Evolutionary conservation across 768 basidiomycete genomes (phyloP).

Genomic region (Guyanaporus albipodus): DNA sequence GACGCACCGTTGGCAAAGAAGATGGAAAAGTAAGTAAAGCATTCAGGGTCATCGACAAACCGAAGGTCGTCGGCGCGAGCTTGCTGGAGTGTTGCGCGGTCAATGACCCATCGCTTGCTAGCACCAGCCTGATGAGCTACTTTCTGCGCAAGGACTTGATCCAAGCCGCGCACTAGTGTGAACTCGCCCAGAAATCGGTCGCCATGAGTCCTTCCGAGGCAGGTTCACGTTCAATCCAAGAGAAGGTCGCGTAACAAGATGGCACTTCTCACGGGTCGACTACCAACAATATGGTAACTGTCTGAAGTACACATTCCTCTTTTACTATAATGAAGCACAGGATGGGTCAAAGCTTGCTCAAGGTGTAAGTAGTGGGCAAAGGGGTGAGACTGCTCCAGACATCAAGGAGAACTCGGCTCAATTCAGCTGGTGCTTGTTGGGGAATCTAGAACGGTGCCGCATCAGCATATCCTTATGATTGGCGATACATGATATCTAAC

Average conservation of each 20-base stretch:
- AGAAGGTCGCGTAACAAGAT: background rate
- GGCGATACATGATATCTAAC: no score
- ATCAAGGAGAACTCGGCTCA: conserved; percentile 26
- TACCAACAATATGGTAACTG: no score
- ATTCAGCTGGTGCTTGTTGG: conserved; percentile 24
- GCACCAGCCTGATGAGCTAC: conserved; percentile 15
- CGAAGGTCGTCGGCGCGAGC: conserved; percentile 76
- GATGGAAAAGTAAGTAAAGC: conserved; percentile 77
- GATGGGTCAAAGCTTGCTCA: conserved; percentile 16
- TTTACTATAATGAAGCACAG: background rate
- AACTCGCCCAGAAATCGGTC: conserved; percentile 89
- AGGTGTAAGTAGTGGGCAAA: background rate
- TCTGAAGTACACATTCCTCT: background rate
- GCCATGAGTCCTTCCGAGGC: conserved; percentile 48
- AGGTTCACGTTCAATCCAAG: background rate
- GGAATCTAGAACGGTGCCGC: no score
- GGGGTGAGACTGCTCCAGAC: conserved; percentile 14
- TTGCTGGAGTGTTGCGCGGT: conserved; percentile 66
- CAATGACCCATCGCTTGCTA: conserved; percentile 91
- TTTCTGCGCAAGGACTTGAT: conserved; percentile 4
- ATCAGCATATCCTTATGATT: no score
- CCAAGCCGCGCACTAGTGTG: conserved; percentile 64
- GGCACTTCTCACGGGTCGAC: background rate
- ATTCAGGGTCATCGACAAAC: conserved; percentile 75
- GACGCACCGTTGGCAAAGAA: conserved; percentile 80